phyloP scores from a whole-genome alignment of 371 early-diverging fungal species.

The Mucor circinelloides region DNA sequence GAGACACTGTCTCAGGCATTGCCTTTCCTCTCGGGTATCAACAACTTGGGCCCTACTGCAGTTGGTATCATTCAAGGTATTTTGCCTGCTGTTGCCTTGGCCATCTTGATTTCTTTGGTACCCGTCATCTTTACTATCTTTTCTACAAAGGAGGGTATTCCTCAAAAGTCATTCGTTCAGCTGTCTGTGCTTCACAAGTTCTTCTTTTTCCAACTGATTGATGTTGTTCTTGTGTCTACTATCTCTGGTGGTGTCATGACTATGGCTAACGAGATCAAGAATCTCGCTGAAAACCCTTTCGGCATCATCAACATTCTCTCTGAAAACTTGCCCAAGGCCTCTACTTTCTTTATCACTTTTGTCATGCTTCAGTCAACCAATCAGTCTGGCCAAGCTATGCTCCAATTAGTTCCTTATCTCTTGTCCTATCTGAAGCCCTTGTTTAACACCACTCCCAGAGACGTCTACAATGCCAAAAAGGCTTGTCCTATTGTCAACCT shows the following conservation, averaged over 20 bases:
- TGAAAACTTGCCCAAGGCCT: conserved; percentile 64
- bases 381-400: conserved; percentile 66
- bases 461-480: conserved; percentile 57
- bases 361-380: conserved; percentile 73
- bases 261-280: conserved; percentile 28
- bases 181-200: conserved; percentile 65
- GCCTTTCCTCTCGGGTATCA: conserved; percentile 48
- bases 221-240: conserved; percentile 81
- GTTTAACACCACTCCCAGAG: conserved; percentile 78
- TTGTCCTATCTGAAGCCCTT: conserved; percentile 66
- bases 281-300: conserved; percentile 47
- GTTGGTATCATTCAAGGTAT: conserved; percentile 79
- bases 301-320: conserved; percentile 57
- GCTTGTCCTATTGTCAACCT: conserved; percentile 44
- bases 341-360: conserved; percentile 84
- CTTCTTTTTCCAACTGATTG: conserved; percentile 82
- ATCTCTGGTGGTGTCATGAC: conserved; percentile 68
- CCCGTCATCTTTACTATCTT: conserved; percentile 72
- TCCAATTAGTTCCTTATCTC: conserved; percentile 68
- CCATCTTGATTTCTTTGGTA: conserved; percentile 72
- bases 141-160: conserved; percentile 72
- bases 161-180: conserved; percentile 64
- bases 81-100: conserved; percentile 72
- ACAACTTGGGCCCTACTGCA: conserved; percentile 34
- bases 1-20: conserved; percentile 55